phyloP scores from a whole-genome alignment of 2,329 filamentous ascomycete genomes.

The Canariomyces notabilis region DNA sequence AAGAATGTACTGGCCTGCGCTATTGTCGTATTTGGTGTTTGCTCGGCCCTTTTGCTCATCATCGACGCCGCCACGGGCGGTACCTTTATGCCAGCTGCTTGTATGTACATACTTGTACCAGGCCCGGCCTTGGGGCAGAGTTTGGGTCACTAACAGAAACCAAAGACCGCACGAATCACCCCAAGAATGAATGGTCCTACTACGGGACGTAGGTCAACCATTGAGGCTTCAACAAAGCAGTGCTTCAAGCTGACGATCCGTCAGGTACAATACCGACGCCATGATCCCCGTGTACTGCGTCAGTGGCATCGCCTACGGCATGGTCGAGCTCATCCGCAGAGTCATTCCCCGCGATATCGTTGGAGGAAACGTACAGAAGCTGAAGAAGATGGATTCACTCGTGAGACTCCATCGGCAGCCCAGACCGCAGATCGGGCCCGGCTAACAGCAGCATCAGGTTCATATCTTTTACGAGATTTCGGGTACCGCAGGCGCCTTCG shows the following conservation, averaged over 20 bases:
- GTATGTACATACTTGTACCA: background rate
- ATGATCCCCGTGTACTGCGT: constrained; percentile 43
- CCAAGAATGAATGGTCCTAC: constrained; percentile 36
- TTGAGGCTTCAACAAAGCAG: background rate
- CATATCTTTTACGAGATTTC: constrained; percentile 46
- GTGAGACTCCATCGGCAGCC: constrained; percentile 21
- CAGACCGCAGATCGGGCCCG: too few relatives aligned
- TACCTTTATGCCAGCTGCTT: constrained; percentile 33
- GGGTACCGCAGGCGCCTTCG: constrained; percentile 43
- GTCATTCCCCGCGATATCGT: constrained; percentile 48
- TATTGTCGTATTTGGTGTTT: constrained; percentile 41
- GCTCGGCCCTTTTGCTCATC: constrained; percentile 43
- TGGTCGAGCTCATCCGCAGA: constrained; percentile 47
- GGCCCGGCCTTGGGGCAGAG: too few relatives aligned
- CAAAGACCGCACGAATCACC: constrained; percentile 27
- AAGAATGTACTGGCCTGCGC: constrained; percentile 41
- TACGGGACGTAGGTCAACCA: constrained; percentile 31
- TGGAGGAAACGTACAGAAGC: constrained; percentile 44
- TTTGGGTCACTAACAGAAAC: background rate
- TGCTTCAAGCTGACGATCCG: background rate
- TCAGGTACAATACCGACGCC: constrained; percentile 41
- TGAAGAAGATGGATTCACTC: constrained; percentile 40
- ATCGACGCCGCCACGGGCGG: constrained; percentile 45
- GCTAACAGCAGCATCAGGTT: constrained; percentile 19
- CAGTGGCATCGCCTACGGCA: constrained; percentile 39